Base-by-base conservation (phyloP, 495 filamentous ascomycete species). In the Penicillium macrosclerotiorum region DNA sequence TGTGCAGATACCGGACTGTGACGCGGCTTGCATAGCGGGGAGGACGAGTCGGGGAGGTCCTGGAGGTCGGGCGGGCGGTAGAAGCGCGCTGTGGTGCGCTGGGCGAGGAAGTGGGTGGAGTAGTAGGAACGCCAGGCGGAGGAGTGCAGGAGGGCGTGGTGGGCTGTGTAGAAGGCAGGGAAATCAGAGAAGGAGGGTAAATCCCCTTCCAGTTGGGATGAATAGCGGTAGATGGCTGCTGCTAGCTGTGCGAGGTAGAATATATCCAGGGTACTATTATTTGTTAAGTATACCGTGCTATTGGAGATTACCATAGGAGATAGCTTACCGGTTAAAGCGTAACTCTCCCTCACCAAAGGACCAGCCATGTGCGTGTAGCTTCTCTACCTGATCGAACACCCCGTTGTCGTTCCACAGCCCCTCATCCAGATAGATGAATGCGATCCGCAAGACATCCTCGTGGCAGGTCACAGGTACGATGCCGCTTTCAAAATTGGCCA, bases 191-290 rank as follows among this genome's bases (percentile, higher is more conserved):
- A 25, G 36, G 55, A 38, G 37, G 47, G 45, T 24, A 52, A 52
- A 35, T 42, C 31, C 13, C 39, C 37, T 8, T 49, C 35, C 8
- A 52, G 36, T 55, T 42, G 39, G 35, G 33, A 24, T 47, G 47
- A 48, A 34, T 37, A 49, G 47, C 43, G 51, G 52, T 54, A 59
- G 47, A 59, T 48, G 43, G 44, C 55, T 45, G 55, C 55, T 43
- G 52, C 52, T 37, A 59, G 25, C 47, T 59, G 55, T 48, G 55
- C 45, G 9, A 59, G 48, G 41, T 55, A 55, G 44, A 59, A 59
- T 24, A 55, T 23, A 49, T 59, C 55, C 27, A 59, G 45, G 41
- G 55, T 49, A 44, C 55, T 55, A 19, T 58, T 42, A 30, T 44
- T 58, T 50, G 33, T 47, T 35, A 46, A 26, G 37, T 45, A 32